Percentiles rank a stretch among this genome's conserved stretches.
Evolutionary conservation across 495 filamentous ascomycete genomes (phyloP).

Genomic region (Penicillium paxilli): DNA sequence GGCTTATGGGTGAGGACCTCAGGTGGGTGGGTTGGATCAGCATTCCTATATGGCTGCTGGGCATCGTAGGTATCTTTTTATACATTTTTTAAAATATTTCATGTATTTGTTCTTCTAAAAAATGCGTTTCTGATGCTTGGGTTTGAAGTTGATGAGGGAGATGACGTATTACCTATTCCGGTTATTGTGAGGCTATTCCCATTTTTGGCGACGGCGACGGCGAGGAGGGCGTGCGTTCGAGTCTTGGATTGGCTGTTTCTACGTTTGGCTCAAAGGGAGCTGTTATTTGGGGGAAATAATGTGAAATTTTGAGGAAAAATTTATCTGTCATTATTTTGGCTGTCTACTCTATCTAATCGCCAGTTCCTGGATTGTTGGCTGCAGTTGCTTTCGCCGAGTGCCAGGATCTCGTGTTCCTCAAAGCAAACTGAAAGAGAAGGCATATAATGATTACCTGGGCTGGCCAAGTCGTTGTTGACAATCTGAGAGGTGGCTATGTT

Average conservation of each 20-base stretch:
- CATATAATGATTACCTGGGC: neutral
- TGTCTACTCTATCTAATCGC: neutral
- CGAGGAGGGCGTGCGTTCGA: neutral
- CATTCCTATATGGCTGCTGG: neutral
- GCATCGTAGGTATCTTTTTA: neutral
- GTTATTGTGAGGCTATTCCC: neutral
- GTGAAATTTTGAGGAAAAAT: neutral
- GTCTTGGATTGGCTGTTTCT: neutral
- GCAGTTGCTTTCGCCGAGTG: constrained; percentile 26
- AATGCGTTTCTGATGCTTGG: too few relatives aligned
- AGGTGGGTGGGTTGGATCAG: neutral
- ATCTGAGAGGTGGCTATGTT: neutral
- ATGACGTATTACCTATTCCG: neutral
- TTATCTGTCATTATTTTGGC: neutral
- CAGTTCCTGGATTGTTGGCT: neutral
- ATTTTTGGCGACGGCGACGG: neutral
- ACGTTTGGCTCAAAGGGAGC: neutral
- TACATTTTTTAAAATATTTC: too few relatives aligned
- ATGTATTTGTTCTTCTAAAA: too few relatives aligned
- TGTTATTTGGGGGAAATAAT: neutral
- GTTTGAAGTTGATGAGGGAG: neutral
- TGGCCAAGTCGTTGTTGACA: neutral
- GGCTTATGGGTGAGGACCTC: neutral
- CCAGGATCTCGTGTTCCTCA: constrained; percentile 17
- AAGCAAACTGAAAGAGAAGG: constrained; percentile 15